Conservation (phyloP, 441 rosid genomes). For the Capsella rubella region DNA sequence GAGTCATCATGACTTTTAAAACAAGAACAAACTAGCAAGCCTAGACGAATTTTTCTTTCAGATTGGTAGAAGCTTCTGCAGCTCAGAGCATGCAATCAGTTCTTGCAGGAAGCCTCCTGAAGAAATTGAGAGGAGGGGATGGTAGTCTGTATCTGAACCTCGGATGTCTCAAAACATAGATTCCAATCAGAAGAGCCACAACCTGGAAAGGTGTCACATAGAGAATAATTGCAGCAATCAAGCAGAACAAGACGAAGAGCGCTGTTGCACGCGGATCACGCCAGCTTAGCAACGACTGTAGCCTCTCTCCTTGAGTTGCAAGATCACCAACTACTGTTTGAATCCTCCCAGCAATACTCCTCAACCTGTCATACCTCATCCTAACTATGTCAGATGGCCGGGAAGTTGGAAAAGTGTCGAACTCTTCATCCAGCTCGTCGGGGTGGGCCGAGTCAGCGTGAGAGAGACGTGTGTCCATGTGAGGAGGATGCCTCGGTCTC, state of each 20-base stretch:
- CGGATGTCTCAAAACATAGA: conserved; percentile 91
- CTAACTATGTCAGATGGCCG: conserved; percentile 75
- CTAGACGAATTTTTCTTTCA: not conserved
- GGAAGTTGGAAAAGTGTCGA: conserved; percentile 89
- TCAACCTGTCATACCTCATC: conserved; percentile 90
- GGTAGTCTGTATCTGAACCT: conserved; percentile 93
- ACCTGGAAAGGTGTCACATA: conserved; percentile 93
- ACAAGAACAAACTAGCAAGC: conserved; percentile 22
- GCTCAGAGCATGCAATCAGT: conserved; percentile 90
- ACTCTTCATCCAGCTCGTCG: conserved; percentile 94
- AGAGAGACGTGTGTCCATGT: conserved; percentile 96
- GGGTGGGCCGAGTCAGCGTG: conserved; percentile 89
- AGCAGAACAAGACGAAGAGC: conserved; percentile 81
- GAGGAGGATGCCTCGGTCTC: conserved; percentile 97
- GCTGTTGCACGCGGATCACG: conserved; percentile 95
- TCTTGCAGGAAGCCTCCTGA: conserved; percentile 95
- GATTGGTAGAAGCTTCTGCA: not conserved
- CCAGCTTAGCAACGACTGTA: conserved; percentile 94
- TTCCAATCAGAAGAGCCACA: conserved; percentile 76
- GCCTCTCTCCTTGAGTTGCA: conserved; percentile 96
- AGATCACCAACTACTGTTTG: conserved; percentile 96
- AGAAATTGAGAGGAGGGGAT: conserved; percentile 94
- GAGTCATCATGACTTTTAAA: conserved; percentile 26
- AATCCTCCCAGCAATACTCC: conserved; percentile 94
- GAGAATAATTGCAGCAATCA: conserved; percentile 79